Base-by-base conservation (phyloP, 225 moss, liverwort and hornwort species). In the Sphagnum contortum region DNA sequence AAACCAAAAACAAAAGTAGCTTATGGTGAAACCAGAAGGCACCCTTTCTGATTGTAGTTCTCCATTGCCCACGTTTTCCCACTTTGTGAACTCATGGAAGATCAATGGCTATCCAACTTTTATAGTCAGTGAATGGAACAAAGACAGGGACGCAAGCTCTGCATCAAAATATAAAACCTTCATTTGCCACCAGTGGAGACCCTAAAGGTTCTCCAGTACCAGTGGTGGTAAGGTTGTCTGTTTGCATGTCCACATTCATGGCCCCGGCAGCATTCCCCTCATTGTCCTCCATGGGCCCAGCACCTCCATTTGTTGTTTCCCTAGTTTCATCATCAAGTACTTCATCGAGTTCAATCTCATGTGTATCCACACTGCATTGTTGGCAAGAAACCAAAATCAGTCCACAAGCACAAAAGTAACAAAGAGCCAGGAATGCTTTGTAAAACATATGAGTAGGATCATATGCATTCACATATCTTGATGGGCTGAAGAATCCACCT, bases 261-360 rank as follows among this genome's bases (percentile, higher is more conserved):
- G 75, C 71, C 51, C 71, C 73, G 63, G 79, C 80, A 70, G 63
- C 71, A 64, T 69, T 50, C 57, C 80, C 76, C 55, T 63, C 80
- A 63, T 71, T 50, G 13, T 80, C 64, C 61, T 58, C 87, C 63
- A 47, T 72, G 45, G 68, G 57, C 69, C 29, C 71, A 68, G 76
- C 62, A 59, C 62, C 73, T 13, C 80, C 67, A 66, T 66, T 63
- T 8, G 68, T 70, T 47, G 45, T 46, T 9, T 57, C 62, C 9
- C 14, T 49, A 59, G 78, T 76, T 69, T 89, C 89, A 13, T 86
- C 76, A 45, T 71, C 79, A 48, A 81, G 83, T 58, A 66, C 71
- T 73, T 91, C 89, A 65, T 95, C 94, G 48, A 95, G 69, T 77
- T 95, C 91, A 59, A 95, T 91, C 61, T 87, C 84, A 68, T 91